These are phyloP conservation scores for Auricularia sp. DNA, from an alignment of 768 basidiomycete species.

Conservation along the genomic window DNA sequence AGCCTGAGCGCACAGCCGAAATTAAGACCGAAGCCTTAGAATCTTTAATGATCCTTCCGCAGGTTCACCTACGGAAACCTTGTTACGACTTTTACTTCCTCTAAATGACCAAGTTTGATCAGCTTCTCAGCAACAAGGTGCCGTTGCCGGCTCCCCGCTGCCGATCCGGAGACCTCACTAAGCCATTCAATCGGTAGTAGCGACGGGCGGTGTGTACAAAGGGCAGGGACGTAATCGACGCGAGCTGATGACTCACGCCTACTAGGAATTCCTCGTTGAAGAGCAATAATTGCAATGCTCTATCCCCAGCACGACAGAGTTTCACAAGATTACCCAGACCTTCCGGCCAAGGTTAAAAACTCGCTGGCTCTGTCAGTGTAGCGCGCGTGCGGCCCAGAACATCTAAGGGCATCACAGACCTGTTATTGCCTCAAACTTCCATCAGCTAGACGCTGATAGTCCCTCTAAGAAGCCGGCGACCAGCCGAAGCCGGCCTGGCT, in stretches of 20 bases:
- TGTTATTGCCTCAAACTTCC: constrained; percentile 88
- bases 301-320: constrained; percentile 76
- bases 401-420: constrained; percentile 88
- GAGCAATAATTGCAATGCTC: constrained; percentile 89
- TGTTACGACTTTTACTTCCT: constrained; percentile 80
- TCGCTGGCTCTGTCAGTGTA: too few species aligned
- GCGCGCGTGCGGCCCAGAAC: constrained; percentile 47
- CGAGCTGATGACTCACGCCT: constrained; percentile 81
- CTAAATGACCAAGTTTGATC: constrained; percentile 75
- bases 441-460: constrained; percentile 71
- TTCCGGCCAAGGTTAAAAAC: too few species aligned
- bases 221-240: constrained; percentile 87
- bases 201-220: constrained; percentile 86
- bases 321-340: constrained; percentile 40
- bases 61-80: constrained; percentile 78
- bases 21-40: constrained; percentile 1
- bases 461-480: constrained; percentile 77
- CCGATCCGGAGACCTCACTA: constrained; percentile 79
- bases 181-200: constrained; percentile 89
- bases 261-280: constrained; percentile 88
- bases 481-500: constrained; percentile 68
- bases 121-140: constrained; percentile 32
- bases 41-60: constrained; percentile 66
- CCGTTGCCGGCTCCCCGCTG: constrained; percentile 50
- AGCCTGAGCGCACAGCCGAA: constrained; percentile 5